Evolutionary conservation across 2,329 filamentous ascomycete species (phyloP).

Genomic region (Apiospora malaysiana): DNA sequence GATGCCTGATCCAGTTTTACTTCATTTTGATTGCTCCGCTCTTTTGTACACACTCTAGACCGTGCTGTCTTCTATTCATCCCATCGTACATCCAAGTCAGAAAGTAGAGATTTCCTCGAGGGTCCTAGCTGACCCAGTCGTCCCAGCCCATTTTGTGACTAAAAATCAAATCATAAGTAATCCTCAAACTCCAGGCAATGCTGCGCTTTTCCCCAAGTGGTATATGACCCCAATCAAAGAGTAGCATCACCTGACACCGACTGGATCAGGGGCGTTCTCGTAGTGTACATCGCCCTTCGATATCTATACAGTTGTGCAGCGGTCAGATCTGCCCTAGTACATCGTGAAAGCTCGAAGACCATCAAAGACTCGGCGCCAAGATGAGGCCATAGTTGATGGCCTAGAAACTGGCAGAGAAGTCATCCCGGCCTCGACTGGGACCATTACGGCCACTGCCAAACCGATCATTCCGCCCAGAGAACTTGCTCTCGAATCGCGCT

Average conservation of each 20-base stretch:
- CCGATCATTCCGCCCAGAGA: constrained; percentile 4
- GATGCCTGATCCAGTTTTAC: neutral
- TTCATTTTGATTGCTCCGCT: neutral
- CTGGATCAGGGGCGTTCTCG: constrained; percentile 7
- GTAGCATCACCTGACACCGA: constrained; percentile 4
- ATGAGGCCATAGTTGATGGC: neutral
- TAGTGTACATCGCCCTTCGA: constrained; percentile 12
- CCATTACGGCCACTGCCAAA: neutral
- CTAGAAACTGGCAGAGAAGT: constrained; percentile 9
- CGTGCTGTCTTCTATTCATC: neutral
- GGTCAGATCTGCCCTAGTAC: neutral
- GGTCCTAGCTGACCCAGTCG: neutral
- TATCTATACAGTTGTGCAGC: neutral
- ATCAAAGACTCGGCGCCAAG: neutral
- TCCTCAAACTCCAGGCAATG: constrained; percentile 16
- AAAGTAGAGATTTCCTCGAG: constrained; percentile 6
- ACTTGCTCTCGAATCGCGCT: neutral
- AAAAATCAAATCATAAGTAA: constrained; percentile 10
- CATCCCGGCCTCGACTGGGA: neutral
- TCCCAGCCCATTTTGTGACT: neutral
- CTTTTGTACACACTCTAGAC: neutral
- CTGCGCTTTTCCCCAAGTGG: constrained; percentile 12
- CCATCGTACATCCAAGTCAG: neutral
- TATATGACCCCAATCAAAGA: constrained; percentile 10
- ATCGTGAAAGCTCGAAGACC: neutral